Percentiles rank a stretch among this genome's conserved stretches.
Evolutionary conservation across 2,329 filamentous ascomycete species (phyloP).

Genomic region (Scedosporium minutisporum): DNA sequence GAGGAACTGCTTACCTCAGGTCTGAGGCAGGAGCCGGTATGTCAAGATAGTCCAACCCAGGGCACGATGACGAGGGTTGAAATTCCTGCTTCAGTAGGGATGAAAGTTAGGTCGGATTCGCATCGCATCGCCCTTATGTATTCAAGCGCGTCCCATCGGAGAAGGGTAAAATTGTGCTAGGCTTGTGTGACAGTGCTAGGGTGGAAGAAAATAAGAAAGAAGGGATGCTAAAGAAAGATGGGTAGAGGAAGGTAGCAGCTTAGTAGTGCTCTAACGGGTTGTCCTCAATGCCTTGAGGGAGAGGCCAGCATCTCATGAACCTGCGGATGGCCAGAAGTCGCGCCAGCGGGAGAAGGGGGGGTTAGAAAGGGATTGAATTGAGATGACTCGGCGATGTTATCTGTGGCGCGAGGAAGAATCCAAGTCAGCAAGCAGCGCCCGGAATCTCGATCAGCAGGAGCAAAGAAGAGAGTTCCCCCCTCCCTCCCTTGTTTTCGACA

Average conservation of each 20-base stretch:
- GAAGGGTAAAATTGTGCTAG: neutral
- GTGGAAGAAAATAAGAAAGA: neutral
- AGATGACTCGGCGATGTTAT: neutral
- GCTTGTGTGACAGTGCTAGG: neutral
- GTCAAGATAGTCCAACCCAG: constrained; percentile 6
- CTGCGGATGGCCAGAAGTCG: neutral
- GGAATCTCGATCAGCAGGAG: neutral
- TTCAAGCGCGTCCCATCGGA: neutral
- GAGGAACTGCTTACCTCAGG: constrained; percentile 3
- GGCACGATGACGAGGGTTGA: constrained; percentile 5
- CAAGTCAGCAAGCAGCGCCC: neutral
- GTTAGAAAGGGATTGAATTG: neutral
- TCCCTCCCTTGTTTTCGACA: constrained; percentile 6
- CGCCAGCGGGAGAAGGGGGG: constrained; percentile 2
- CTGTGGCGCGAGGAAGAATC: constrained; percentile 3
- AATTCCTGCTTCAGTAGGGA: constrained; percentile 5
- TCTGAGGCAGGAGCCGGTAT: constrained; percentile 3
- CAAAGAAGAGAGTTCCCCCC: neutral
- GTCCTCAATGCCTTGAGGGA: neutral
- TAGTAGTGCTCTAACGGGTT: neutral
- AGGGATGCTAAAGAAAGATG: neutral
- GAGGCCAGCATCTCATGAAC: neutral
- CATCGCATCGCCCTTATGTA: neutral
- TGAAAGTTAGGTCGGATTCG: neutral
- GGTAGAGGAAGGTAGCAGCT: neutral